phyloP scores from a whole-genome alignment of 176 grass and related monocot genomes.

The Oryza meyeriana region DNA sequence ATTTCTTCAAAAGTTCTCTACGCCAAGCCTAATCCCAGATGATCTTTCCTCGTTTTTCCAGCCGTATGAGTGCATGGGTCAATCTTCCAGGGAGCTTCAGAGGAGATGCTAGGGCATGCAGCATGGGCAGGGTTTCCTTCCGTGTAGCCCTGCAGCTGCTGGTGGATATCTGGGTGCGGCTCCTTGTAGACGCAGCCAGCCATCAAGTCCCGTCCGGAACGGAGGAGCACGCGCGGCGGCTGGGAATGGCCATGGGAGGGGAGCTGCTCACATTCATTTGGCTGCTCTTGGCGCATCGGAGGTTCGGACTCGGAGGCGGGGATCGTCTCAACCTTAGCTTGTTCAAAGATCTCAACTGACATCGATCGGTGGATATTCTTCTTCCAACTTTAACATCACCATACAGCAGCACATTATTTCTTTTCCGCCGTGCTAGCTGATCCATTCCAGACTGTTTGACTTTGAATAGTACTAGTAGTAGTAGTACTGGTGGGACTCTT shows the following conservation, averaged over 20 bases:
- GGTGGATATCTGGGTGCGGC: background rate
- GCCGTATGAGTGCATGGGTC: no score
- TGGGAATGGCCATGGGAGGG: background rate
- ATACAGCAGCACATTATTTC: no score
- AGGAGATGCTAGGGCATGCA: background rate
- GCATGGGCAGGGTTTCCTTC: background rate
- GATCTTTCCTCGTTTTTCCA: no score
- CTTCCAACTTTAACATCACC: no score
- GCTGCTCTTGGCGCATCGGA: background rate
- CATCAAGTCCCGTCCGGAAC: background rate
- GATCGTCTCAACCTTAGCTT: no score
- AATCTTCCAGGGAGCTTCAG: background rate
- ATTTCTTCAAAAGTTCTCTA: background rate
- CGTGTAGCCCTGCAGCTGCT: background rate
- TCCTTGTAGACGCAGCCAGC: background rate
- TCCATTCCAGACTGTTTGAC: no score
- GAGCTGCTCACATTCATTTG: slow-evolving; percentile 5
- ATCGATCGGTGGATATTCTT: no score
- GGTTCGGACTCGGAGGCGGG: background rate
- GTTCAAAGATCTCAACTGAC: no score
- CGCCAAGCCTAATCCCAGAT: no score
- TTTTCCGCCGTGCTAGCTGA: no score
- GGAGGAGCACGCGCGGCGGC: background rate
- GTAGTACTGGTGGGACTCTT: no score
- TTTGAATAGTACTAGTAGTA: no score